Evolutionary conservation across 345 rosid genomes (phyloP), one percentile per base, ranked within the genome.

Genomic region (Pistacia atlantica): DNA sequence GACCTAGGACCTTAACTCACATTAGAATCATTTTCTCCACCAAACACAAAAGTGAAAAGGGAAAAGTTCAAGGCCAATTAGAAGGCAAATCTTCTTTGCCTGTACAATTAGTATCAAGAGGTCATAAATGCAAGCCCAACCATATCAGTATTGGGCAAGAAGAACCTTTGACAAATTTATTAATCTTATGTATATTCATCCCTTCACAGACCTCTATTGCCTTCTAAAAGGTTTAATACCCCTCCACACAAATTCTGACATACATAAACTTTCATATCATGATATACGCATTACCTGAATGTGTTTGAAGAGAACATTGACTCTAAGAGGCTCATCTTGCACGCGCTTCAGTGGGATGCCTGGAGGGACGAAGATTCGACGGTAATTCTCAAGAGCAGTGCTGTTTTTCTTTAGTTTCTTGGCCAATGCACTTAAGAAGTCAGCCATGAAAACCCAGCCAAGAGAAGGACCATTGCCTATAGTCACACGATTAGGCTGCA

Each of bases 401-500:
- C 65, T 85, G 84, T 89, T 91, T 77, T 74, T 86, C 83, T 80
- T 91, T 74, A 91, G 86, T 75, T 79, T 91, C 85, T 89, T 89
- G 48, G 95, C 84, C 75, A 90, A 76, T 22, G 91, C 90, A 62
- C 81, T 75, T 38, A 90, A 78, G 79, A 89, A 90, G 55, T 91
- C 95, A 63, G 87, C 80, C 95, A 91, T 91, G 79, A 89, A 89
- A 63, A 91, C 93, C 89, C 93, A 91, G 37, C 93, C 95, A 61
- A 91, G 78, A 37, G 95, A 87, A 79, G 91, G 95, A 25, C 95
- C 95, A 60, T 85, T 82, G 76, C 90, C 93, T 33, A 91, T 73
- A 3, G 90, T 85, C 81, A 91, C 95, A 35, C 95, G 91, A 75
- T 85, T 79, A 62, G 91, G 91, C 72, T 91, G 80, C 78, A 91